A percentile compares a stretch with the other conserved stretches of the same genome.
Evolutionary conservation across 1,284 basidiomycete species (phyloP).

Genomic region (Macrocystidia cucumis): DNA sequence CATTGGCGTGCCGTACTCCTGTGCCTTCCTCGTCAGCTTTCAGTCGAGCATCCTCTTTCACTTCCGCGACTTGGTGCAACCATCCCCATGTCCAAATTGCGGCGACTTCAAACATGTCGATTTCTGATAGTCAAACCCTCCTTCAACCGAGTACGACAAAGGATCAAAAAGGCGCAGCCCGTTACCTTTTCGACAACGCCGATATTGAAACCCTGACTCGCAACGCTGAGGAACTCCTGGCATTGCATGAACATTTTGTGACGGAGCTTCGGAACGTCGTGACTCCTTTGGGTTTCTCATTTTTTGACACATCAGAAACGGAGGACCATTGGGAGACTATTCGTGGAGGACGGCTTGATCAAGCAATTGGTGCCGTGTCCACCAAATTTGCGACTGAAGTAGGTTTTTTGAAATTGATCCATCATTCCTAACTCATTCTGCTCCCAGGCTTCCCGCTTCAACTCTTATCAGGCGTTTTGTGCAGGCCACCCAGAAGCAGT

Average conservation of each 20-base stretch:
- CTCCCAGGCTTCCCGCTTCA: slow-evolving; percentile 64
- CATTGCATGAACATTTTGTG: slow-evolving; percentile 68
- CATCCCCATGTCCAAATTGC: slow-evolving; percentile 26
- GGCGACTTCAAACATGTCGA: slow-evolving; percentile 19
- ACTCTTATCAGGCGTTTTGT: slow-evolving; percentile 79
- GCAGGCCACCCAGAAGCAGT: slow-evolving; percentile 77
- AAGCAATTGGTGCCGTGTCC: slow-evolving; percentile 49
- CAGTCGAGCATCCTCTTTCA: slow-evolving; percentile 33
- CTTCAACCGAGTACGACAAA: slow-evolving; percentile 17
- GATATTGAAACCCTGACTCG: slow-evolving; percentile 57
- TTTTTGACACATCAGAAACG: slow-evolving; percentile 18
- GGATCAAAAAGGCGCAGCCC: slow-evolving; percentile 27
- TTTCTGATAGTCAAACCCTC: slow-evolving; percentile 13
- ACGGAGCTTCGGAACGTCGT: slow-evolving; percentile 50
- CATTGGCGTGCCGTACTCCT: slow-evolving; percentile 27
- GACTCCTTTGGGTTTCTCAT: slow-evolving; percentile 39
- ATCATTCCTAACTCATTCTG: slow-evolving; percentile 7
- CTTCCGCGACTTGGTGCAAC: slow-evolving; percentile 29
- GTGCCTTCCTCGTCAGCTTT: slow-evolving; percentile 25
- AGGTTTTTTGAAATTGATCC: slow-evolving; percentile 16
- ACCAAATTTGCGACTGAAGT: slow-evolving; percentile 64
- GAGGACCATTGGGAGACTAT: too few species aligned
- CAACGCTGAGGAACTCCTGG: slow-evolving; percentile 70
- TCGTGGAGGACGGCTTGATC: slow-evolving; percentile 30
- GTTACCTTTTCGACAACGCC: slow-evolving; percentile 42